Evolutionary conservation across 164 flowering plant species (phyloP), one percentile per base, ranked within the genome.

Genomic region (Vitis rotundifolia): DNA sequence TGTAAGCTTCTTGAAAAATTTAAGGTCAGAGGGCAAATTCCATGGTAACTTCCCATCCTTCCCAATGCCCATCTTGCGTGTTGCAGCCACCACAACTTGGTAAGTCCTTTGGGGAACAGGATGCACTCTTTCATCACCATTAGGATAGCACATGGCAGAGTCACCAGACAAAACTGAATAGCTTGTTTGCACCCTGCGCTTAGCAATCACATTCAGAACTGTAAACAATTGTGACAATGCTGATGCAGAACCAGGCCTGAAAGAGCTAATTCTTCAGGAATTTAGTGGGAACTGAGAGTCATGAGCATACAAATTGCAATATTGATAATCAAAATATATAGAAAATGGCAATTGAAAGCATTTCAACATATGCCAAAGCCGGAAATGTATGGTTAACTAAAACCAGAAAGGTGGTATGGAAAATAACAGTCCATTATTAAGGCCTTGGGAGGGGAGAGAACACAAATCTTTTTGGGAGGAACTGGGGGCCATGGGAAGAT

Each of bases 1-100:
- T 12, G 94, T 90, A 28, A 88, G 48, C 56, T 90, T 84, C 79
- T 87, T 85, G 77, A 90, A 90, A 71, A 82, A 83, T 58, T 85
- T 87, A 8, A 88, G 78, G 72, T 90, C 94, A 55, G 87, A 78
- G 48, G 89, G 91, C 77, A 88, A 79, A 19, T 52, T 85, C 94
- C 94, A 90, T 2, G 94, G 92, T 68, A 90, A 70, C 61, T 81
- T 88, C 67, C 92, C 94, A 76, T 87, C 91, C 71, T 87, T 88
- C 1, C 91, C 91, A 59, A 90, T 88, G 8, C 94, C 94, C 88
- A 85, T 79, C 54, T 74, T 73, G 31, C 69, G 73, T 61, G 88
- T 87, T 61, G 91, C 92, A 75, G 91, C 92, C 26, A 88, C 92
- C 52, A 90, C 92, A 68, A 88, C 90, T 82, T 90, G 94, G 76